Conservation (phyloP, 805 yeast species). For the Sugiyamaella americana region DNA sequence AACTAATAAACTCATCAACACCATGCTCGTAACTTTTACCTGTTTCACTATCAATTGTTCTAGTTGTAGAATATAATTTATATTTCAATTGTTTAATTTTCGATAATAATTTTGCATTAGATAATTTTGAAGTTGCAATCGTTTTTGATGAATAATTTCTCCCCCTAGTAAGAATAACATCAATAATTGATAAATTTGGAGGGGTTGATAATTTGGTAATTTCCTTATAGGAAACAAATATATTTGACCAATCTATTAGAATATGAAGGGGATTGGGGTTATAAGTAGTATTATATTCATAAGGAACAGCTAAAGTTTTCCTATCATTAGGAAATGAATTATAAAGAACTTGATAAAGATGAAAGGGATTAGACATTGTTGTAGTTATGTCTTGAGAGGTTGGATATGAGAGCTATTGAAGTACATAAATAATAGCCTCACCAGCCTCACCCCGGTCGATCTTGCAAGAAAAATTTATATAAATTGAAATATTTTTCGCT, state of each 20-base stretch:
- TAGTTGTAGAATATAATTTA: background rate
- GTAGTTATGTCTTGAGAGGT: no score
- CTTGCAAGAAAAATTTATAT: no score
- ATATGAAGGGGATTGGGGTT: background rate
- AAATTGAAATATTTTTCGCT: no score
- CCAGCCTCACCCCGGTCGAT: no score
- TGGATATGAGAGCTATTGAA: background rate
- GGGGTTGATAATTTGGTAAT: background rate
- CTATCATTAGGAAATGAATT: conserved; percentile 10
- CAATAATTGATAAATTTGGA: background rate
- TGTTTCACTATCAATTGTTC: background rate
- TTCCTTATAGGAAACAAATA: conserved; percentile 1
- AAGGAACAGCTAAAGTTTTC: conserved; percentile 9
- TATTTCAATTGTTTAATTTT: background rate
- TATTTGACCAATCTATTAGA: conserved; percentile 14
- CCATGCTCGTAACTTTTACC: conserved; percentile 9
- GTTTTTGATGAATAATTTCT: background rate
- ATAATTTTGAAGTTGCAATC: conserved; percentile 4
- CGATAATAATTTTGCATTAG: conserved; percentile 1
- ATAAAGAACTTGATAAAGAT: conserved; percentile 3
- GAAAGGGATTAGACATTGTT: background rate
- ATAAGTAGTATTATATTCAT: background rate
- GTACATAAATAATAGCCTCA: background rate
- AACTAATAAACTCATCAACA: conserved; percentile 12
- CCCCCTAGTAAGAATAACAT: conserved; percentile 11